These are phyloP conservation scores for Colletotrichum agaves DNA, from an alignment of 2,329 filamentous ascomycete genomes.

Conservation along the genomic window DNA sequence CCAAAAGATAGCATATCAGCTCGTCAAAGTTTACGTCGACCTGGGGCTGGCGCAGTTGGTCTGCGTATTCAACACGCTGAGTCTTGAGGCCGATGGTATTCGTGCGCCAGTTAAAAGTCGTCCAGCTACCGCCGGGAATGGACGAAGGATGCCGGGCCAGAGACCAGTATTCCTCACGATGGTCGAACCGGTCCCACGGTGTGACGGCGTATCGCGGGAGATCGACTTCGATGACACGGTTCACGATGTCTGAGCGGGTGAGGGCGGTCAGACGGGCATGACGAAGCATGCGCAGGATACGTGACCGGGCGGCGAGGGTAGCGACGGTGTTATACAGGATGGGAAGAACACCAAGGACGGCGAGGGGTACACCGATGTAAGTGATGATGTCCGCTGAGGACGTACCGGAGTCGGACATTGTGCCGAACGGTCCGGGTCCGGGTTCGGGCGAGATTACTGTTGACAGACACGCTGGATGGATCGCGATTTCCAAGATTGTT, in stretches of 20 bases:
- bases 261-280: constrained; percentile 67
- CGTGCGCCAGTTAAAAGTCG: constrained; percentile 73
- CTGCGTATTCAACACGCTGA: constrained; percentile 71
- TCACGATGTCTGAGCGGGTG: constrained; percentile 72
- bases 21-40: constrained; percentile 67
- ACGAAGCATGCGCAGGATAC: constrained; percentile 68
- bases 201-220: constrained; percentile 72
- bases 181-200: constrained; percentile 65
- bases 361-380: constrained; percentile 56
- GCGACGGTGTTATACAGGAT: constrained; percentile 74
- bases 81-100: constrained; percentile 70
- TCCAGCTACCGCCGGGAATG: constrained; percentile 72
- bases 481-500: neutral
- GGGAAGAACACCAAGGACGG: constrained; percentile 68
- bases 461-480: too few species aligned
- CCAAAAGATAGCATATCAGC: constrained; percentile 69
- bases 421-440: neutral
- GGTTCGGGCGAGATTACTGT: too few species aligned
- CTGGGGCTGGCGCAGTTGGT: constrained; percentile 64
- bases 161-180: constrained; percentile 68
- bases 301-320: constrained; percentile 68
- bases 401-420: constrained; percentile 18
- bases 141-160: constrained; percentile 61
- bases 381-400: constrained; percentile 29
- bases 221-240: constrained; percentile 74